Conservation (phyloP, 2,329 filamentous ascomycete genomes). For the Fusarium sp. region DNA sequence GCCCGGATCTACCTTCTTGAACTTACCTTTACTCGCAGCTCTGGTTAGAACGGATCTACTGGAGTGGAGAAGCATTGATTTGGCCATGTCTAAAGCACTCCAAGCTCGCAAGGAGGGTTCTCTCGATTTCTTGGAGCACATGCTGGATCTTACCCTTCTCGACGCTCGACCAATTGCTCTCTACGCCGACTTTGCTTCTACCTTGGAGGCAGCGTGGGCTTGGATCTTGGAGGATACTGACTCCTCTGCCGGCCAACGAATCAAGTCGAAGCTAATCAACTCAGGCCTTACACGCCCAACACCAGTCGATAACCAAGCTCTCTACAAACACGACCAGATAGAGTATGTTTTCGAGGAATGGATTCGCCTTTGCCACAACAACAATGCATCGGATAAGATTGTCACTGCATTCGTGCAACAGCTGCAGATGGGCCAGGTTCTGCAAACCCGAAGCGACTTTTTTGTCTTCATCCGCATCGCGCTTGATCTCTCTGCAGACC, state of each 20-base stretch:
- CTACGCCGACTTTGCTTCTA: slow-evolving; percentile 86
- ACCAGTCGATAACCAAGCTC: slow-evolving; percentile 60
- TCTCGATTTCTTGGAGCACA: slow-evolving; percentile 80
- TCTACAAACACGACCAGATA: slow-evolving; percentile 79
- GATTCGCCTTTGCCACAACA: slow-evolving; percentile 83
- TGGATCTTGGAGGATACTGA: slow-evolving; percentile 82
- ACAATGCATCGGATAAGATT: slow-evolving; percentile 78
- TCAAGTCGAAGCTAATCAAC: slow-evolving; percentile 71
- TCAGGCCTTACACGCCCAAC: slow-evolving; percentile 54
- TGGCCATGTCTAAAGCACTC: slow-evolving; percentile 78
- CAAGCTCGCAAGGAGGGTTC: slow-evolving; percentile 76
- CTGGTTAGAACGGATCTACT: slow-evolving; percentile 69
- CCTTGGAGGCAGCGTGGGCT: slow-evolving; percentile 80
- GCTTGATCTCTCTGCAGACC: slow-evolving; percentile 81
- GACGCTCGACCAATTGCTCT: slow-evolving; percentile 81
- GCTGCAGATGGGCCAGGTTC: slow-evolving; percentile 77
- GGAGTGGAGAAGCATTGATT: slow-evolving; percentile 74
- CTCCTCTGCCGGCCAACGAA: slow-evolving; percentile 71
- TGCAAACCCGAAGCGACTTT: slow-evolving; percentile 80
- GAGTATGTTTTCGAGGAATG: slow-evolving; percentile 98
- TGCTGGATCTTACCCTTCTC: slow-evolving; percentile 82
- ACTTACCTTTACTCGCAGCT: slow-evolving; percentile 67
- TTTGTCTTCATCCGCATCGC: slow-evolving; percentile 82
- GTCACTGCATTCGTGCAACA: slow-evolving; percentile 84
- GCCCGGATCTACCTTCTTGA: slow-evolving; percentile 65